Conservation (phyloP, 768 basidiomycete genomes). For the Gymnopilus junonius region DNA sequence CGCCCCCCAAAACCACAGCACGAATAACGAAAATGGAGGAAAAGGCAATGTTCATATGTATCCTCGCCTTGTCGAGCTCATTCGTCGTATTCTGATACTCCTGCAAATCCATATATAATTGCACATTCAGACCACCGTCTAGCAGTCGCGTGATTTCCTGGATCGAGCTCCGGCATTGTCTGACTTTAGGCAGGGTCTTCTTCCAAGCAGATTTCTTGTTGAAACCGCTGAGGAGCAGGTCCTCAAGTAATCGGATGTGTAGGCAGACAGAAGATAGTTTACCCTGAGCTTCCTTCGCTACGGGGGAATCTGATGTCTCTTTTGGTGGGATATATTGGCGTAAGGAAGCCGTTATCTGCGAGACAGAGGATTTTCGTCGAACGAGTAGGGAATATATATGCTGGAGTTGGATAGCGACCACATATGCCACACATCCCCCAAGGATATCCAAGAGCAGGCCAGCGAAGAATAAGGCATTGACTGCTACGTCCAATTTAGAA, state of each 20-base stretch:
- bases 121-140: background rate
- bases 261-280: background rate
- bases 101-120: background rate
- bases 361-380: background rate
- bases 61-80: background rate
- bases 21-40: background rate
- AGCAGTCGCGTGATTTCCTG: background rate
- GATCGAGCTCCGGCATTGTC: background rate
- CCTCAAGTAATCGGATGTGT: background rate
- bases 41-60: background rate
- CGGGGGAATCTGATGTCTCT: background rate
- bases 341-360: background rate
- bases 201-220: background rate
- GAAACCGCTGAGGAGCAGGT: background rate
- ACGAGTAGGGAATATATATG: background rate
- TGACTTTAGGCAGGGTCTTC: background rate
- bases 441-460: background rate
- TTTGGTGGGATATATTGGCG: background rate
- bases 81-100: background rate
- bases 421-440: background rate
- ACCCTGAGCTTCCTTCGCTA: background rate
- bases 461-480: background rate
- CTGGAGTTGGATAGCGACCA: background rate
- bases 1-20: background rate
- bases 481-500: background rate